These are phyloP conservation scores for Hyaloscypha variabilis DNA, from an alignment of 495 filamentous ascomycete species.

Conservation along the genomic window DNA sequence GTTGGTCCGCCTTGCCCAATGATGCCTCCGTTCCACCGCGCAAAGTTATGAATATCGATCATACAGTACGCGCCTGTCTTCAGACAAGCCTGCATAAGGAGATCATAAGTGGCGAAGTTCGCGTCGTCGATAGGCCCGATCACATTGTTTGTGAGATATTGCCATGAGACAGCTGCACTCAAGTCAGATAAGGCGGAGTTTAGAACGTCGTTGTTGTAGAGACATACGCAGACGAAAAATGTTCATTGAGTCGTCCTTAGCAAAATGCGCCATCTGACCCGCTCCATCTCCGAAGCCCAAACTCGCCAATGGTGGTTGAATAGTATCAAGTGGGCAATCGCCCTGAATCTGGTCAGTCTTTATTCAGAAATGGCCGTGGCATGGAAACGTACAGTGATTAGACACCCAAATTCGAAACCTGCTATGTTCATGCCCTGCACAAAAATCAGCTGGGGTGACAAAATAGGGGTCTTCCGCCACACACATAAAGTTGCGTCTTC, in stretches of 20 bases:
- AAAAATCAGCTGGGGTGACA: not conserved
- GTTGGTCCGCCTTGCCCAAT: conserved; percentile 61
- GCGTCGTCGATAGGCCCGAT: conserved; percentile 50
- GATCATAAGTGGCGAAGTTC: conserved; percentile 56
- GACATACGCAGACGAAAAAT: conserved; percentile 52
- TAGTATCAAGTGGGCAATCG: conserved; percentile 31
- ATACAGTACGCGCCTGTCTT: conserved; percentile 57
- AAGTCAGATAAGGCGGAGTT: not conserved
- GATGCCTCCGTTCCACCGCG: conserved; percentile 59
- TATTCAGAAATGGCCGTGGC: not conserved
- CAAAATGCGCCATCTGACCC: conserved; percentile 60
- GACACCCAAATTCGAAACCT: conserved; percentile 25
- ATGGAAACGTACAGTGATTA: conserved; percentile 16
- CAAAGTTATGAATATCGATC: conserved; percentile 64
- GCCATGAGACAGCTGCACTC: conserved; percentile 44
- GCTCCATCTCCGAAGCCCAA: conserved; percentile 39
- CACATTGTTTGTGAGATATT: conserved; percentile 53
- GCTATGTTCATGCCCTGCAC: conserved; percentile 21
- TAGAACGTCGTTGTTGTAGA: not conserved
- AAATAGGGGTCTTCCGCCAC: not conserved
- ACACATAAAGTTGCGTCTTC: not conserved
- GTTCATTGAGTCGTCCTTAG: conserved; percentile 52
- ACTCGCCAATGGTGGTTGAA: conserved; percentile 38
- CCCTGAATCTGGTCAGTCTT: conserved; percentile 39
- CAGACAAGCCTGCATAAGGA: conserved; percentile 60